phyloP scores from a whole-genome alignment of 2,329 filamentous ascomycete genomes.

The Verticillium nonalfalfae region DNA sequence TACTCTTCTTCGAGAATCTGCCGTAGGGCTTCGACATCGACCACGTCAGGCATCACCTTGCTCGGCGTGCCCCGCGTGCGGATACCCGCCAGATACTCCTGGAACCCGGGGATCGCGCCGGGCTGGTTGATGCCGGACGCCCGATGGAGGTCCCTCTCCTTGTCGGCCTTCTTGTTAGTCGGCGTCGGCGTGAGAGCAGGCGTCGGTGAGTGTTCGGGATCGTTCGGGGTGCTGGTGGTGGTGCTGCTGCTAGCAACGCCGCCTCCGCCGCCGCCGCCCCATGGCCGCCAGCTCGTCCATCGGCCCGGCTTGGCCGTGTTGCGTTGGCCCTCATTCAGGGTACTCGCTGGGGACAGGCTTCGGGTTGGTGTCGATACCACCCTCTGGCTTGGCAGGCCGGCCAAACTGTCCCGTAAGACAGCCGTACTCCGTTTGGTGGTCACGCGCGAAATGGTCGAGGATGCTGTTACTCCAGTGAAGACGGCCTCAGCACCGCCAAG shows the following conservation, averaged over 20 bases:
- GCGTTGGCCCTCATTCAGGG: slow-evolving; percentile 14
- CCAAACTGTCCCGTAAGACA: slow-evolving; percentile 51
- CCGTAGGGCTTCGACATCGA: slow-evolving; percentile 55
- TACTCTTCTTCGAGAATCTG: slow-evolving; percentile 44
- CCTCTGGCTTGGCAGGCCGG: slow-evolving; percentile 26
- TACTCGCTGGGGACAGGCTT: slow-evolving; percentile 19
- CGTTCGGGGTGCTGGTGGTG: slow-evolving; percentile 3
- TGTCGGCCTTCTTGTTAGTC: slow-evolving; percentile 18
- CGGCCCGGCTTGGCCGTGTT: slow-evolving; percentile 26
- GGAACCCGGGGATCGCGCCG: slow-evolving; percentile 67
- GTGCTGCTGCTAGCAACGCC: not conserved
- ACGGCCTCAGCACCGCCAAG: slow-evolving; percentile 49
- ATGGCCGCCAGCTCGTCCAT: slow-evolving; percentile 43
- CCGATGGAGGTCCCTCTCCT: slow-evolving; percentile 36
- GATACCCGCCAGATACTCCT: slow-evolving; percentile 44
- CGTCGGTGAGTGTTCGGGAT: slow-evolving; percentile 1
- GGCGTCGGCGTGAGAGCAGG: slow-evolving; percentile 12
- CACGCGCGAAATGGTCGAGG: slow-evolving; percentile 46
- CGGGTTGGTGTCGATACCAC: slow-evolving; percentile 21
- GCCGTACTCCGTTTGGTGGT: slow-evolving; percentile 43
- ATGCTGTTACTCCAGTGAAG: slow-evolving; percentile 52
- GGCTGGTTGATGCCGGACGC: slow-evolving; percentile 73
- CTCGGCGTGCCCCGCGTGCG: slow-evolving; percentile 47
- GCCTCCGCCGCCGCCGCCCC: slow-evolving; percentile 21
- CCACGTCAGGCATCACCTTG: slow-evolving; percentile 47